These are phyloP conservation scores for Leptodontidium sp. DNA, from an alignment of 2,329 filamentous ascomycete genomes.

Conservation along the genomic window DNA sequence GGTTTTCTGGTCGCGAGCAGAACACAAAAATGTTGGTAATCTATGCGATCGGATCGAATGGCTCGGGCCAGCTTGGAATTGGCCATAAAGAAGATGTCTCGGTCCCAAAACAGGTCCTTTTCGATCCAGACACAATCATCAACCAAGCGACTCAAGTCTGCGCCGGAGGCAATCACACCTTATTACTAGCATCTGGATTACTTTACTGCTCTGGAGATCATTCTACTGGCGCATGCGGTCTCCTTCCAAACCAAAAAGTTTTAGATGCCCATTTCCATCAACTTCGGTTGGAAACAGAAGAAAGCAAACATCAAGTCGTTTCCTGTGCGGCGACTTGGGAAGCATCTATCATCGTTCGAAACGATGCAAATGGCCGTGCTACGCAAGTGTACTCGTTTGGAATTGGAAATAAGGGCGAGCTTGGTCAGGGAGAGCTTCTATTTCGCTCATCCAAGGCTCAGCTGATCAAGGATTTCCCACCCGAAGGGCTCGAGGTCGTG, in stretches of 20 bases:
- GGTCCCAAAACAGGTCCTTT: slow-evolving; percentile 68
- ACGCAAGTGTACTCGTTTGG: slow-evolving; percentile 70
- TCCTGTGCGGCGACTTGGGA: slow-evolving; percentile 81
- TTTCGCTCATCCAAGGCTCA: slow-evolving; percentile 58
- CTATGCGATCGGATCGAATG: slow-evolving; percentile 79
- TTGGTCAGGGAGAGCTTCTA: slow-evolving; percentile 68
- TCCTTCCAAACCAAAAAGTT: slow-evolving; percentile 24
- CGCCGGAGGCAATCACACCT: slow-evolving; percentile 87
- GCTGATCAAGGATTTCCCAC: slow-evolving; percentile 70
- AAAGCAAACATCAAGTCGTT: slow-evolving; percentile 39
- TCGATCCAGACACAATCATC: slow-evolving; percentile 51
- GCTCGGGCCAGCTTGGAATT: slow-evolving; percentile 77
- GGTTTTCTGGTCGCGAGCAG: background rate
- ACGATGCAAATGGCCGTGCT: slow-evolving; percentile 53
- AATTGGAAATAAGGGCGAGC: slow-evolving; percentile 72
- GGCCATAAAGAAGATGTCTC: slow-evolving; percentile 76
- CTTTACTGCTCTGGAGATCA: slow-evolving; percentile 73
- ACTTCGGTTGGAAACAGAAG: slow-evolving; percentile 34
- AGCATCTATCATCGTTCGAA: slow-evolving; percentile 68
- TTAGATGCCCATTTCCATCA: slow-evolving; percentile 34
- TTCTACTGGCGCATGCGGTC: slow-evolving; percentile 62
- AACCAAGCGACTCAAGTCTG: slow-evolving; percentile 47
- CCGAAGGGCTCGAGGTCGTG: slow-evolving; percentile 62
- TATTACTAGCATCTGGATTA: slow-evolving; percentile 70
- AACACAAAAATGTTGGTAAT: slow-evolving; percentile 58